phyloP scores from a whole-genome alignment of 129 eudicot genomes.

The Helianthus annuus region HanXRQr2.0-SUNRISE NC_035433.2:139921165-139921664 shows the following conservation, averaged over 20 bases:
- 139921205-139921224: not conserved
- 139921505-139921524: not conserved
- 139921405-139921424: conserved; percentile 80
- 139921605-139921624: too few species aligned
- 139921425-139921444: conserved; percentile 75
- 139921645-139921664: too few species aligned
- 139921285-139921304: conserved; percentile 93
- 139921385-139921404: conserved; percentile 94
- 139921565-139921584: not conserved
- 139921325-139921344: conserved; percentile 76
- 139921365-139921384: conserved; percentile 83
- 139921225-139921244: conserved; percentile 4
- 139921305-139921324: conserved; percentile 78
- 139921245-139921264: conserved; percentile 6
- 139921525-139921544: too few species aligned
- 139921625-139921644: too few species aligned
- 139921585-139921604: not conserved
- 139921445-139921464: not conserved
- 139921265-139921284: conserved; percentile 16
- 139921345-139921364: conserved; percentile 90
- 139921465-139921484: conserved; percentile 7
- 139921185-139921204: conserved; percentile 3
- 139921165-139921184: conserved; percentile 4
- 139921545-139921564: not conserved
- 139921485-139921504: not conserved